phyloP scores from a whole-genome alignment of 2,329 filamentous ascomycete genomes.

The Penicillium capsulatum region DNA sequence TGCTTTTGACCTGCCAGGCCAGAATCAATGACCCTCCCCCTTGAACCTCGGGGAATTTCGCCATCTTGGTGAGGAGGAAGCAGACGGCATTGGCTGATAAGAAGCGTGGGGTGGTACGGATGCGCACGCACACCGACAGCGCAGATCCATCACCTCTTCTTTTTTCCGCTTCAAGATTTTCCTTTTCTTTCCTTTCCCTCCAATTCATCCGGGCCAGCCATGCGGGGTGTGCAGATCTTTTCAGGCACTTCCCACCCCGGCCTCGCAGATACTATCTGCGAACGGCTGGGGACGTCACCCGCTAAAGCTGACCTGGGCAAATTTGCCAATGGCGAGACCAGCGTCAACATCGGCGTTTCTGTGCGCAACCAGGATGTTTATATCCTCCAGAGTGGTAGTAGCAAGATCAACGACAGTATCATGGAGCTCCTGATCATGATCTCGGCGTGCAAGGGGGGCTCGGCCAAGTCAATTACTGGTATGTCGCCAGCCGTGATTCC shows the following conservation, averaged over 20 bases:
- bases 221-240: conserved; percentile 66
- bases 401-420: conserved; percentile 95
- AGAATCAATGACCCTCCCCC: conserved; percentile 89
- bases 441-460: conserved; percentile 95
- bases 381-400: conserved; percentile 94
- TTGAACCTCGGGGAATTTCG: conserved; percentile 72
- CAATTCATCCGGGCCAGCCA: conserved; percentile 31
- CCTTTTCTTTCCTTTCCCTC: conserved; percentile 12
- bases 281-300: conserved; percentile 58
- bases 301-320: conserved; percentile 60
- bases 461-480: conserved; percentile 95
- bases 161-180: conserved; percentile 18
- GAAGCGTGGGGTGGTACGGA: conserved; percentile 16
- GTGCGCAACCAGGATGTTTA: conserved; percentile 99
- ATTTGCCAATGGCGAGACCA: conserved; percentile 67
- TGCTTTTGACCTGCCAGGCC: conserved; percentile 90
- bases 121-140: conserved; percentile 8
- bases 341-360: conserved; percentile 62
- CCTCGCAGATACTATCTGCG: conserved; percentile 62
- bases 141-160: conserved; percentile 13
- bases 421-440: conserved; percentile 99
- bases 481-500: conserved; percentile 31
- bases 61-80: conserved; percentile 37
- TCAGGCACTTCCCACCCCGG: conserved; percentile 61
- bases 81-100: conserved; percentile 12